Conservation (phyloP, 1,139 yeast species). For the Yamadazyma atmosphaerica region DNA sequence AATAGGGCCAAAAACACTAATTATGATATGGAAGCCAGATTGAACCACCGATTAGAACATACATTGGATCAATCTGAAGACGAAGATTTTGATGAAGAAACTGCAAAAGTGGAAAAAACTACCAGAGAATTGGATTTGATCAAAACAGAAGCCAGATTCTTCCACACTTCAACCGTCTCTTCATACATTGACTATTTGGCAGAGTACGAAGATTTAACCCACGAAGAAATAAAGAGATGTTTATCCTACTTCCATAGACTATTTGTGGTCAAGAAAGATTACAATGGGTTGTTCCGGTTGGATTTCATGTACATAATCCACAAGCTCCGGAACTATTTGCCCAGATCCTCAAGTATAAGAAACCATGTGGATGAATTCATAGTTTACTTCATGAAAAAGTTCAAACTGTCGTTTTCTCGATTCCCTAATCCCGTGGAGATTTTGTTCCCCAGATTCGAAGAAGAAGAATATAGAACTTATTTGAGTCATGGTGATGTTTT, state of each 20-base stretch:
- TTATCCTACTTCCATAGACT: conserved; percentile 72
- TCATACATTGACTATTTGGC: conserved; percentile 52
- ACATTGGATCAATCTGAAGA: conserved; percentile 45
- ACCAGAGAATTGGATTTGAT: conserved; percentile 55
- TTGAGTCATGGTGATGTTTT: conserved; percentile 54
- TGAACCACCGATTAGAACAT: conserved; percentile 19
- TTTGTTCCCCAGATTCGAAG: conserved; percentile 63
- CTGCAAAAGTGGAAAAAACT: conserved; percentile 35
- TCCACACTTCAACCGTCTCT: conserved; percentile 45
- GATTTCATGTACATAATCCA: conserved; percentile 61
- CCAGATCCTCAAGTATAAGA: conserved; percentile 42
- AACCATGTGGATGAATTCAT: conserved; percentile 67
- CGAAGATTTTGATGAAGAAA: conserved; percentile 47
- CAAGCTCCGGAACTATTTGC: conserved; percentile 31
- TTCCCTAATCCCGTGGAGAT: conserved; percentile 69
- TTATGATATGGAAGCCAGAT: conserved; percentile 28
- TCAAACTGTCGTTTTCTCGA: conserved; percentile 49
- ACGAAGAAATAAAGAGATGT: conserved; percentile 61
- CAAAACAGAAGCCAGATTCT: conserved; percentile 40
- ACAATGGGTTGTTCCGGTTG: conserved; percentile 63
- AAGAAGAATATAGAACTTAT: conserved; percentile 34
- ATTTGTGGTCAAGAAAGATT: conserved; percentile 60
- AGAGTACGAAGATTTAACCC: conserved; percentile 62
- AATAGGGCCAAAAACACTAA: conserved; percentile 25
- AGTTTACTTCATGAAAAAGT: conserved; percentile 63